phyloP scores from a whole-genome alignment of 2,329 filamentous ascomycete species.

The Aspergillus novofumigatus region DNA sequence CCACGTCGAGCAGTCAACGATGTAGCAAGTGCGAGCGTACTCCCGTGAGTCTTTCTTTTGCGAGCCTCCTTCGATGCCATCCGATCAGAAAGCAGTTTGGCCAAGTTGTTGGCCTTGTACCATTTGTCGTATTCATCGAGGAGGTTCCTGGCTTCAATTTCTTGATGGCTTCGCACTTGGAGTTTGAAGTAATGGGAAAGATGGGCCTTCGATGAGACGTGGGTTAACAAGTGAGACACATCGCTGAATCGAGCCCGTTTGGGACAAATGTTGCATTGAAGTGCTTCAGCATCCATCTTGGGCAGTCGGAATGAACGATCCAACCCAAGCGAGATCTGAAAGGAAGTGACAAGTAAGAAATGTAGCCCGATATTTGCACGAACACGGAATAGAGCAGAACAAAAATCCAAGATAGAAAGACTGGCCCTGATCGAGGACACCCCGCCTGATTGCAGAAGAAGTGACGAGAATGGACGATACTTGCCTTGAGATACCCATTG shows the following conservation, averaged over 20 bases:
- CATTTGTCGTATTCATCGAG: constrained; percentile 71
- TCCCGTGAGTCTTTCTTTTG: constrained; percentile 39
- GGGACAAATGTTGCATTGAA: constrained; percentile 79
- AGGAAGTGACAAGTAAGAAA: constrained; percentile 26
- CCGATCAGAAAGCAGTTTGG: constrained; percentile 70
- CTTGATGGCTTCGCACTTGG: constrained; percentile 65
- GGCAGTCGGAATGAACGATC: constrained; percentile 15
- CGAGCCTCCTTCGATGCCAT: constrained; percentile 72
- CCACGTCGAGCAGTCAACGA: not conserved
- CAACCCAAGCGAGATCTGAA: constrained; percentile 9
- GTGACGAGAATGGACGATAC: constrained; percentile 15
- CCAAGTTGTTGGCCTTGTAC: constrained; percentile 69
- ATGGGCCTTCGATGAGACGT: constrained; percentile 90
- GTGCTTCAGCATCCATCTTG: constrained; percentile 53
- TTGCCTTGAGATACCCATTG: constrained; percentile 6
- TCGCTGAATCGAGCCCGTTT: constrained; percentile 80
- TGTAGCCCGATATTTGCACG: constrained; percentile 11
- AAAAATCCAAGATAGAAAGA: constrained; percentile 21
- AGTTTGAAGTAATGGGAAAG: constrained; percentile 78
- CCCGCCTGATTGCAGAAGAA: constrained; percentile 14
- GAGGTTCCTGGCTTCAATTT: constrained; percentile 58
- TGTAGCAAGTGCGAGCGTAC: constrained; percentile 2
- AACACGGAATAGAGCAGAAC: constrained; percentile 18
- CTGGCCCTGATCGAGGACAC: constrained; percentile 11
- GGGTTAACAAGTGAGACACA: constrained; percentile 84